A percentile compares a stretch with the other conserved stretches of the same genome.
Conservation (phyloP, 352 stramenopile genomes). For the Phytophthora vignae region DNA sequence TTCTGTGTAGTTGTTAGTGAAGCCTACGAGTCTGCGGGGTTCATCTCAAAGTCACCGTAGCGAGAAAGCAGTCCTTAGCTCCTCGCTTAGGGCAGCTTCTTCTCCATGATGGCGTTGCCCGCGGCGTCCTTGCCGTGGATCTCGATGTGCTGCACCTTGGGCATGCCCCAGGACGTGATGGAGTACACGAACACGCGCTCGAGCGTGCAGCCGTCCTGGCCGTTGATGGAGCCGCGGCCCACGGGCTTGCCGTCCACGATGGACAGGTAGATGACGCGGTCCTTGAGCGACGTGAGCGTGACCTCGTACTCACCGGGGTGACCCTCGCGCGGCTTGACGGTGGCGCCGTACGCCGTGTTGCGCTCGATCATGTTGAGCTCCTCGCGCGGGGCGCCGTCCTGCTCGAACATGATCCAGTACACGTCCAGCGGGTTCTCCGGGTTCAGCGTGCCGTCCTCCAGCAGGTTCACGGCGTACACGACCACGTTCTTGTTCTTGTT, state of each 20-base stretch:
- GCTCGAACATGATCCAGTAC: slow-evolving; percentile 93
- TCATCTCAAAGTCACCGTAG: neutral
- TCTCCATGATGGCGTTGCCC: slow-evolving; percentile 82
- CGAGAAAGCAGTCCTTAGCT: neutral
- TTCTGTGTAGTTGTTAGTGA: slow-evolving; percentile 18
- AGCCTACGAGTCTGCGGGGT: slow-evolving; percentile 1
- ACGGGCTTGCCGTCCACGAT: slow-evolving; percentile 83
- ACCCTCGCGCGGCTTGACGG: slow-evolving; percentile 73
- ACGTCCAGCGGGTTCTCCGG: slow-evolving; percentile 79
- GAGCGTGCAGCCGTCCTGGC: slow-evolving; percentile 69
- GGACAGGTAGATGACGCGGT: slow-evolving; percentile 78
- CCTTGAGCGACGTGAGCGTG: slow-evolving; percentile 84
- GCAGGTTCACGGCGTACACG: slow-evolving; percentile 77
- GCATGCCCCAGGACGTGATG: slow-evolving; percentile 87
- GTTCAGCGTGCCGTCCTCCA: slow-evolving; percentile 72
- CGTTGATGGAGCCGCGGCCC: slow-evolving; percentile 77
- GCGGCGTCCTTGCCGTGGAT: slow-evolving; percentile 79
- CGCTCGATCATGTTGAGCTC: slow-evolving; percentile 90
- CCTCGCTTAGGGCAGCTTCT: slow-evolving; percentile 75
- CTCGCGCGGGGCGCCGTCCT: slow-evolving; percentile 79
- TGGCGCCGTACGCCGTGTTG: slow-evolving; percentile 84
- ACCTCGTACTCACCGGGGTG: slow-evolving; percentile 80
- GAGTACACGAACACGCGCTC: slow-evolving; percentile 88
- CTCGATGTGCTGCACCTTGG: slow-evolving; percentile 91
- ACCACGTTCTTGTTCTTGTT: slow-evolving; percentile 94